Percentiles rank a stretch among this genome's conserved stretches.
phyloP scores from a whole-genome alignment of 2,329 filamentous ascomycete genomes.

The Teratosphaeriaceae sp. region DNA sequence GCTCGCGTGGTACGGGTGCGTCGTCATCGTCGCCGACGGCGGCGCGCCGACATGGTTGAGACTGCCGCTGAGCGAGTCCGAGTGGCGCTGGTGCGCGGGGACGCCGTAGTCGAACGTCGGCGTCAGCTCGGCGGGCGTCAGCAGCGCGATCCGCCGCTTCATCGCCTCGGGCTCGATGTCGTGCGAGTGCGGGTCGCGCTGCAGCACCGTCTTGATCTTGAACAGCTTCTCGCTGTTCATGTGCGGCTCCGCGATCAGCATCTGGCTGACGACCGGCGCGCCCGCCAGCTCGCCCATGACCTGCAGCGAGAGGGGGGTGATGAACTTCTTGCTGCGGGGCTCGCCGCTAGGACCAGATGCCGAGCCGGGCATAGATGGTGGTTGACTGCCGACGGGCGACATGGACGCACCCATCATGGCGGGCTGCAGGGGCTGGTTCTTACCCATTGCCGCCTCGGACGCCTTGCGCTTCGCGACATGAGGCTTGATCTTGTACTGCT shows the following conservation, averaged over 20 bases:
- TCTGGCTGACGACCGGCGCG: conserved; percentile 18
- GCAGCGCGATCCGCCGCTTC: conserved; percentile 11
- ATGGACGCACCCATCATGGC: conserved; percentile 19
- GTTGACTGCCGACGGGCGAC: conserved; percentile 17
- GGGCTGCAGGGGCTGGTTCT: conserved; percentile 24
- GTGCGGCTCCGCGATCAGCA: conserved; percentile 18
- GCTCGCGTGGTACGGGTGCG: conserved; percentile 16
- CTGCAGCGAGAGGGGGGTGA: conserved; percentile 19
- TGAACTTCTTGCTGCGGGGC: conserved; percentile 10
- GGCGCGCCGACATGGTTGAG: too few relatives aligned
- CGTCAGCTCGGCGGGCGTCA: conserved; percentile 5
- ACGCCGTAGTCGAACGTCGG: conserved; percentile 20
- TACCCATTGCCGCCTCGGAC: conserved; percentile 24
- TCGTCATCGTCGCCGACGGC: conserved; percentile 7
- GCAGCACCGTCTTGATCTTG: conserved; percentile 19
- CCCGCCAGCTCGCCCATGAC: conserved; percentile 18
- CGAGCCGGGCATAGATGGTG: conserved; percentile 7
- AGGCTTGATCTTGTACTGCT: conserved; percentile 72
- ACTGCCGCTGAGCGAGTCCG: not conserved
- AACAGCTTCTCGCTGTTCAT: conserved; percentile 23
- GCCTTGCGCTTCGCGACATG: conserved; percentile 64
- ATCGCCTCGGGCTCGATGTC: conserved; percentile 15
- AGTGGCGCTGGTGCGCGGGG: conserved; percentile 4
- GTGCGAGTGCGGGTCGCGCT: conserved; percentile 11
- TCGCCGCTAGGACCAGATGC: conserved; percentile 2